These are phyloP conservation scores for Yarrowia sp. DNA, from an alignment of 805 yeast genomes.

Conservation along the genomic window DNA sequence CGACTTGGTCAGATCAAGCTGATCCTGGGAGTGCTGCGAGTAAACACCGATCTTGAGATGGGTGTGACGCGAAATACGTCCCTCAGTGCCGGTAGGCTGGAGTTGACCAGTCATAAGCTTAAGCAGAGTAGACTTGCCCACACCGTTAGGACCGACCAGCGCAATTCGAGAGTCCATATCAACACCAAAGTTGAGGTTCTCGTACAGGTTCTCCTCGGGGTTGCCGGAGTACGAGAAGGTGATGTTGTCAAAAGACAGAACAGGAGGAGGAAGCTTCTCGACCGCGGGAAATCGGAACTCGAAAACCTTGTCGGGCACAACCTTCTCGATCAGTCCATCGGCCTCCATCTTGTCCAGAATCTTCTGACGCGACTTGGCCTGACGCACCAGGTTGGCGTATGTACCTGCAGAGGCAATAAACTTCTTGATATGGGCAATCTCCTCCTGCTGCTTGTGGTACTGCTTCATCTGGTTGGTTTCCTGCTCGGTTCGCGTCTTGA, in stretches of 20 bases:
- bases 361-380: constrained; percentile 99
- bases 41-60: constrained; percentile 98
- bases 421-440: constrained; percentile 95
- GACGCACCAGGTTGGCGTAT: constrained; percentile 96
- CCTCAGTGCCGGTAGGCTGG: constrained; percentile 68
- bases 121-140: constrained; percentile 93
- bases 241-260: constrained; percentile 91
- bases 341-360: constrained; percentile 99
- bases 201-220: constrained; percentile 82
- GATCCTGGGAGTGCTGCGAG: constrained; percentile 98
- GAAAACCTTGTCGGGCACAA: constrained; percentile 88
- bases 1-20: constrained; percentile 90
- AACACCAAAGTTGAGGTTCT: constrained; percentile 91
- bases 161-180: constrained; percentile 99
- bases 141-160: constrained; percentile 98
- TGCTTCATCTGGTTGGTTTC: constrained; percentile 98
- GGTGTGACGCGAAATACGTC: constrained; percentile 95
- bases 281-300: constrained; percentile 92
- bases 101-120: constrained; percentile 96
- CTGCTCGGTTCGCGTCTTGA: constrained; percentile 88
- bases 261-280: constrained; percentile 98
- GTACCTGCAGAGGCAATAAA: constrained; percentile 99
- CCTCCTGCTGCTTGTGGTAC: constrained; percentile 96
- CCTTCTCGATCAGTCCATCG: constrained; percentile 89
- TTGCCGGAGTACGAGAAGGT: constrained; percentile 78